Conservation (phyloP, 208 protist species). For the Strigomonas oncopelti region DNA sequence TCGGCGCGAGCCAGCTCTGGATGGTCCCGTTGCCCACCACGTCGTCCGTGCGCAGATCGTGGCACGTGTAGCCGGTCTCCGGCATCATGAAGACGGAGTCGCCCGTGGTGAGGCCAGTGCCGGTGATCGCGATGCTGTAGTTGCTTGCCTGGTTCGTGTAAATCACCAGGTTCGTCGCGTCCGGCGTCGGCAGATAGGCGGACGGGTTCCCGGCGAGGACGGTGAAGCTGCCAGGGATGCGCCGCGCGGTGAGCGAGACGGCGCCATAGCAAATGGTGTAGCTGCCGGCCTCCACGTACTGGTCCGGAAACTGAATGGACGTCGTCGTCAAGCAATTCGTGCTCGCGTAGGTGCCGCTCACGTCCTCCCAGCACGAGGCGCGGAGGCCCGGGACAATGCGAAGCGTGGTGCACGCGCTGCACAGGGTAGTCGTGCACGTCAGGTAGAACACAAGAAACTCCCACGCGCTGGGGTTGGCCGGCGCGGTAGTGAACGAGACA, state of each 20-base stretch:
- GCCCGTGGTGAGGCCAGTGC: conserved; percentile 37
- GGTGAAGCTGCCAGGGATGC: conserved; percentile 57
- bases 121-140: conserved; percentile 58
- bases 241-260: conserved; percentile 30
- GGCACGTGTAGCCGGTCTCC: conserved; percentile 67
- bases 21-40: conserved; percentile 55
- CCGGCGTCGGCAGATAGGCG: conserved; percentile 27
- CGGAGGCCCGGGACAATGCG: conserved; percentile 60
- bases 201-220: conserved; percentile 65
- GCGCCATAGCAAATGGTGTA: conserved; percentile 83
- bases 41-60: conserved; percentile 67
- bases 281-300: conserved; percentile 52
- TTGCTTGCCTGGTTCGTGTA: conserved; percentile 74
- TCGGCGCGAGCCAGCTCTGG: conserved; percentile 58
- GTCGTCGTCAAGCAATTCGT: conserved; percentile 52
- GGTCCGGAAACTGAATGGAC: conserved; percentile 59
- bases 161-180: conserved; percentile 25
- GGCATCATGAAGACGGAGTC: conserved; percentile 78
- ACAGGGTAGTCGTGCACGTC: conserved; percentile 38
- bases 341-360: conserved; percentile 47
- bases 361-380: conserved; percentile 65
- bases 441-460: conserved; percentile 68
- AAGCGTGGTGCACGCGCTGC: conserved; percentile 53
- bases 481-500: conserved; percentile 27
- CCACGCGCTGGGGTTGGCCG: conserved; percentile 48